phyloP scores from a whole-genome alignment of 192 early-diverging fungal species.

The Linnemannia elongata region DNA sequence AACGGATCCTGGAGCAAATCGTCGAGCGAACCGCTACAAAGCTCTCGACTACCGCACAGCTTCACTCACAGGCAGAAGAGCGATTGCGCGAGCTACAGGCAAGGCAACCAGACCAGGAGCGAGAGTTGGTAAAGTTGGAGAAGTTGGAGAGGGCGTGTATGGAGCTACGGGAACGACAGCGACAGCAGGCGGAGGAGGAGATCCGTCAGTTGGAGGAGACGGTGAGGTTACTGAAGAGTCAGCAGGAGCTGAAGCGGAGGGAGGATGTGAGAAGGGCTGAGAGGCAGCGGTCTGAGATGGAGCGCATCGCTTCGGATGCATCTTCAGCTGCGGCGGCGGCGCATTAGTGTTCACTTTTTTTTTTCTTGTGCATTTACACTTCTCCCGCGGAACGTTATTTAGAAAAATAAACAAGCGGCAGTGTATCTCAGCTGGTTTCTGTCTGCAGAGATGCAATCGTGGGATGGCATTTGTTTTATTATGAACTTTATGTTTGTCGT shows the following conservation, averaged over 20 bases:
- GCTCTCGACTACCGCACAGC: slow-evolving; percentile 14
- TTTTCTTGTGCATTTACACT: too few species aligned
- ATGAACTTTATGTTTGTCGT: too few species aligned
- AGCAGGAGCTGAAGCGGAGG: neutral
- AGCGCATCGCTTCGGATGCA: neutral
- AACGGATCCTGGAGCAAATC: slow-evolving; percentile 9
- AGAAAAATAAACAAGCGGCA: too few species aligned
- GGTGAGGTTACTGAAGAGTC: slow-evolving; percentile 10
- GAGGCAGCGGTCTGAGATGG: neutral
- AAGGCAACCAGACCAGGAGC: slow-evolving; percentile 21
- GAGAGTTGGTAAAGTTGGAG: slow-evolving; percentile 8
- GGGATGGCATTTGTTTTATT: too few species aligned
- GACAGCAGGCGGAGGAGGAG: slow-evolving; percentile 23
- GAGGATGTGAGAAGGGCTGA: neutral
- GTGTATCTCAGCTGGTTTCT: neutral
- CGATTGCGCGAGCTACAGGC: neutral
- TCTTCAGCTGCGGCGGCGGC: neutral
- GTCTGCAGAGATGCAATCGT: too few species aligned
- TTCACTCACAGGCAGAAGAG: slow-evolving; percentile 11
- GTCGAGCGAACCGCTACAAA: slow-evolving; percentile 8
- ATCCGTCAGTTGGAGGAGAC: slow-evolving; percentile 21
- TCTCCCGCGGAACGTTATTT: too few species aligned
- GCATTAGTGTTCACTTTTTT: too few species aligned
- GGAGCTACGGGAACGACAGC: slow-evolving; percentile 27
- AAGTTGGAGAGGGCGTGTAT: slow-evolving; percentile 19